Evolutionary conservation across 2,329 filamentous ascomycete species (phyloP), one percentile per base, ranked within the genome.

Genomic region (Ophiostoma novo-ulmi): DNA sequence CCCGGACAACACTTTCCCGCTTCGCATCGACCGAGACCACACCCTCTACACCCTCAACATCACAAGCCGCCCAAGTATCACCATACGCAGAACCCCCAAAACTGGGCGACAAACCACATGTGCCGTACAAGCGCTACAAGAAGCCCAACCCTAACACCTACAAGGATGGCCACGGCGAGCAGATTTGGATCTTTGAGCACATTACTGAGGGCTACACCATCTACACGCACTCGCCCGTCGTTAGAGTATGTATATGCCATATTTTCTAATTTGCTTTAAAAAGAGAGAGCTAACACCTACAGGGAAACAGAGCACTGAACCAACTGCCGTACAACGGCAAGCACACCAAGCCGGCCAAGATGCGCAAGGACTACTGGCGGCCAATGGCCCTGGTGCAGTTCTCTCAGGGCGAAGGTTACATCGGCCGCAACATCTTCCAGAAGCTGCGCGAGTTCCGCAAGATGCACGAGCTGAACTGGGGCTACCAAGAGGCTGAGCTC

Each of bases 311-410:
- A 72, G 75, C 76, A 22, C 71, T 77, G 36, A 69, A 73, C 13
- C 78, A 79, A 66, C 75, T 91, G 72, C 85, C 87, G 67, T 91
- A 85, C 81, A 87, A 88, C 74, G 88, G 88, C 79, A 91, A 90
- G 78, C 90, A 91, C 79, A 83, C 86, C 66, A 85, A 86, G 74
- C 88, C 88, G 1, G 78, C 84, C 70, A 87, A 86, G 75, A 80
- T 91, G 55, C 87, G 89, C 71, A 89, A 88, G 78, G 89, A 91
- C 80, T 86, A 88, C 79, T 91, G 89, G 88, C 80, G 81, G 44
- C 86, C 86, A 7, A 80, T 90, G 75, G 87, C 87, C 68, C 79
- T 84, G 73, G 85, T 91, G 72, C 80, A 84, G 76, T 88, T 91
- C 77, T 83, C 83, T 63, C 72, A 79, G 64, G 85, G 84, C 63